Base-by-base conservation (phyloP, 176 grass and related monocot genomes). In the Ensete ventricosum region DNA sequence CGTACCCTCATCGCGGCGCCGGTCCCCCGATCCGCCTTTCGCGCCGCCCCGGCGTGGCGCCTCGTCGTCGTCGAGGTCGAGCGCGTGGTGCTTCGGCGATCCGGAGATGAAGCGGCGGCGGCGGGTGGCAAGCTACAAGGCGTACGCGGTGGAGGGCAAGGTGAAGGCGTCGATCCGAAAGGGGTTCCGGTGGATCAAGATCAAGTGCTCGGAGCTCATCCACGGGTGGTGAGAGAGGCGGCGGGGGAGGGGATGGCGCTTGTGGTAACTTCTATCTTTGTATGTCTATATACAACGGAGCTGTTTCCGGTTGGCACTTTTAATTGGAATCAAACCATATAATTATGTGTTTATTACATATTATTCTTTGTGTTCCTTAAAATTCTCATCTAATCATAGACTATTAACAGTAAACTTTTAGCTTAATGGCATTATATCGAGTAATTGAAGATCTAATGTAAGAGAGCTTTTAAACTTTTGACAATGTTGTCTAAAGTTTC, bases 71-170 rank as follows among this genome's bases (percentile, higher is more conserved):
- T 78, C 80, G 72, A 22, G 53, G 21, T 58, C 34, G 21, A 55
- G 73, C 9, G 78, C 81, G 55, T 87, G 93, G 93, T 91, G 88
- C 86, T 99, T 99, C 83, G 78, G 91, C 52, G 96, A 99, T 74
- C 96, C 91, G 50, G 91, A 99, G 88, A 79, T 95, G 78, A 95
- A 88, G 83, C 79, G 91, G 78, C 79, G 87, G 84, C 77, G 88
- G 64, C 69, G 96, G 79, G 91, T 99, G n/a, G 88, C 91, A 27
- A 91, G 86, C 80, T 99, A 99, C 88, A 99, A 99, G 86, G 86
- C 86, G 43, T 99, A 99, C 77, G 91, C 91, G 19, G 96, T 88
- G 25, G 91, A 99, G 74, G 96, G 91, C 6, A 99, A 95, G 77
- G 82, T 95, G 62, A 99, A 95, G 86, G 64, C 86, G 1, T 91